Evolutionary conservation across 805 yeast species (phyloP), one percentile per base, ranked within the genome.

Genomic region (Peterozyma toletana): DNA sequence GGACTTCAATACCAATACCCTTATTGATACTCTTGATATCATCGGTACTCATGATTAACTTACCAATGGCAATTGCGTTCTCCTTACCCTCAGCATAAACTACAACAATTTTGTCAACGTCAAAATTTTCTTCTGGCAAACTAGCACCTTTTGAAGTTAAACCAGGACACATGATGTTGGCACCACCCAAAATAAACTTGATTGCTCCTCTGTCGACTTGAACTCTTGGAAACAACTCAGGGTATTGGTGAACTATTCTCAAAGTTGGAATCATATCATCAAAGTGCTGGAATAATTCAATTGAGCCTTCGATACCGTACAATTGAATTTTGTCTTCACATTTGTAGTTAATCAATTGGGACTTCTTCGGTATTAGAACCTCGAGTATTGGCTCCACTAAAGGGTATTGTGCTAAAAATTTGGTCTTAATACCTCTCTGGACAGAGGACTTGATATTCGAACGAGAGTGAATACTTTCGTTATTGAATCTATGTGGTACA

Each of bases 161-260:
- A 15, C 96, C 96, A 3, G 96, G 96, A 64, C 96, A 90, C 98
- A 90, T 90, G 56, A 90, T 86, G 57, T 90, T 90, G 29, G 97
- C 96, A 45, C 97, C 98, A 3, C 95, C 83, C n/a, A 90, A 67
- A 21, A 90, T 93, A 57, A 90, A 90, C 63, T 90, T 90, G 60
- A 90, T 90, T 41, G 98, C 98, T 46, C 98, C 98, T 59, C 96
- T 75, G 57, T 90, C 98, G 11, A 91, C 97, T 58, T 81, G 86
- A 37, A 90, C 95, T 33, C 76, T 67, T 17, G 96, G 96, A 66
- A 90, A 90, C 33, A 82, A 77, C 9, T 75, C 71, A 5, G 97
- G 96, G 58, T 83, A 86, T 60, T 79, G 79, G 64, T 88, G 96
- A 30, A 88, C 87, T 14, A 83, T 61, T 53, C 71, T 77, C 51